phyloP scores from a whole-genome alignment of 495 filamentous ascomycete genomes.

The Xylaria longipes region DNA sequence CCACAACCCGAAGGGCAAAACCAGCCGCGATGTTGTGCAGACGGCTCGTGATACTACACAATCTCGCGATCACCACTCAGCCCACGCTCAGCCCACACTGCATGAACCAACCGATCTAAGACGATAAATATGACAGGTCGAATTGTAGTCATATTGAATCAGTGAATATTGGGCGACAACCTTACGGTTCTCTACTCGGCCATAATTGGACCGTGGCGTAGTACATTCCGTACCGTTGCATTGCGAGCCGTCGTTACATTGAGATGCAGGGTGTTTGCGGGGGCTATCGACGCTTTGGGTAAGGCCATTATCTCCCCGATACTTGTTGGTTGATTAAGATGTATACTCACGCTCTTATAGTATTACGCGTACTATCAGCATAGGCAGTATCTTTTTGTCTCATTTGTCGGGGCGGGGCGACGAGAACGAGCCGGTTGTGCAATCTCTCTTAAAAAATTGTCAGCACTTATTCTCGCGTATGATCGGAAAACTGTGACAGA shows the following conservation, averaged over 20 bases:
- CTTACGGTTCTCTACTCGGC: not conserved
- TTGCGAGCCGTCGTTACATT: conserved; percentile 26
- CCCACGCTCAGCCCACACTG: conserved; percentile 16
- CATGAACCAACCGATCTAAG: conserved; percentile 23
- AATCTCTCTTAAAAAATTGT: conserved; percentile 15
- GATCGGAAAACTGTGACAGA: not conserved
- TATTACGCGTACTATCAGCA: conserved; percentile 3
- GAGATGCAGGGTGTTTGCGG: conserved; percentile 19
- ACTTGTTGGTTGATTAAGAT: conserved; percentile 13
- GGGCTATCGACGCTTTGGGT: conserved; percentile 18
- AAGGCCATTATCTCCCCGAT: not conserved
- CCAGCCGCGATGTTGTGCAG: conserved; percentile 14
- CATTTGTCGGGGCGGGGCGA: conserved; percentile 13
- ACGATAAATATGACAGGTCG: conserved; percentile 10
- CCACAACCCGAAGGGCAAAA: not conserved
- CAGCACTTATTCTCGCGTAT: not conserved
- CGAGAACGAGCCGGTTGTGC: not conserved
- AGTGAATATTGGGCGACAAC: not conserved
- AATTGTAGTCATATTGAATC: not conserved
- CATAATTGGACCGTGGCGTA: not conserved
- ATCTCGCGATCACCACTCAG: conserved; percentile 18
- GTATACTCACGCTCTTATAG: conserved; percentile 9
- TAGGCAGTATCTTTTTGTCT: not conserved
- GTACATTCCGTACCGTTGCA: conserved; percentile 23
- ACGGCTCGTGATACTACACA: conserved; percentile 15